Evolutionary conservation across 2,329 filamentous ascomycete genomes (phyloP), one percentile per base, ranked within the genome.

Genomic region (Nigrospora osmanthi): DNA sequence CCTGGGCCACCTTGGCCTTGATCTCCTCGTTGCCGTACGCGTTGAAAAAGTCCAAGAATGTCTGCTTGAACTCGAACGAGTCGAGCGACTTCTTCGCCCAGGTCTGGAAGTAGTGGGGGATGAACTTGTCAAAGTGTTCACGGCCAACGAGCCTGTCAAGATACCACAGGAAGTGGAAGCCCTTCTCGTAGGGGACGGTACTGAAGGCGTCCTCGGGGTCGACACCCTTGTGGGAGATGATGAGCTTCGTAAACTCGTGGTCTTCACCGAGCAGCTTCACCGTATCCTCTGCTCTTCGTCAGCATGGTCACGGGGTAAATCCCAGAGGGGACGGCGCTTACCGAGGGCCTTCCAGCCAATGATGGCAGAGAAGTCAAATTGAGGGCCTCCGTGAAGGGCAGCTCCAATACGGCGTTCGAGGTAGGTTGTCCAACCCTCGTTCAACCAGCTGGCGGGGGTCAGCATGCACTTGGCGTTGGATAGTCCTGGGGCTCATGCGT

Each of bases 131-230:
- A 70, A 93, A 98, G 61, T 86, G 85, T n/a, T 84, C 75, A 49
- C 87, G 85, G 33, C 89, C 87, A 4, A 97, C 76, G 2, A 95
- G 71, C 39, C 84, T 85, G 58, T 98, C 93, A 13, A 98, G 81
- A 57, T 90, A 83, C 65, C 89, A 96, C 38, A 98, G 74, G 64
- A 97, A 94, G 59, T 87, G 87, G 67, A 95, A 97, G 4, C 91
- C 91, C 68, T 98, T 97, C 62, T 97, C 91, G 58, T 98, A 98
- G 0, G 93, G 89, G 32, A 97, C 75, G 23, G 81, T 86, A 54
- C 87, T 94, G 69, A 97, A 98, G 1, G 91, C 87, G 64, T 98
- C 93, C 62, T 97, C 93, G 0, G 93, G 93, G 56, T 97, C 91
- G 53, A 93, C 84, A 47, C 88, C 89, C 60, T 91, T 87, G 51